Evolutionary conservation across 2,329 filamentous ascomycete species (phyloP), one percentile per base, ranked within the genome.

Genomic region (Penicillium frequentans): DNA sequence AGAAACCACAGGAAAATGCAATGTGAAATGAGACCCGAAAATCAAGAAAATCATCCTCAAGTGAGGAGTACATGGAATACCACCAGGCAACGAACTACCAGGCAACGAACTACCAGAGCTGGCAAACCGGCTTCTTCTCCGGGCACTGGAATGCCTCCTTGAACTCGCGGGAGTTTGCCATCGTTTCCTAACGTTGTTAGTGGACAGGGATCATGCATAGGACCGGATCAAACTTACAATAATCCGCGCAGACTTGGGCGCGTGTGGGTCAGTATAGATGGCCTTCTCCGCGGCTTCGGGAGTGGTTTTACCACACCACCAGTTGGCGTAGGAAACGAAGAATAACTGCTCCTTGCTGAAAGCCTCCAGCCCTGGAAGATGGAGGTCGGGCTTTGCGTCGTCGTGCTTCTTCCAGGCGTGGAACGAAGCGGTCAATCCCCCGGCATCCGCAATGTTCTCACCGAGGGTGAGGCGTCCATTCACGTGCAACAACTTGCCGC

Each of bases 391-490:
- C n/a, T 77, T 79, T 37, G 80, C 73, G 2, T 76, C 71, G 31
- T 84, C 81, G 11, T 81, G 80, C 60, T 81, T 82, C 68, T 86
- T 82, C 87, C 88, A 91, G 0, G 87, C 86, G 24, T 81, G 77
- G 67, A 84, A 90, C 0, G 86, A 79, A 0, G 86, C 84, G 8
- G 81, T 79, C 0, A 90, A 68, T 14, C 88, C 88, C 16, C 87
- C 87, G 1, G 87, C 85, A 69, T 90, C 88, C 1, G 87, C 87
- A 66, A 90, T 87, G 67, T 90, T 90, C 74, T 90, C 88, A 21
- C 84, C 85, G 2, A 90, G 74, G 0, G 87, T 90, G 14, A 85
- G 75, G 24, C 76, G 76, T 10, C 87, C 88, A 57, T 88, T 86
- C 54, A 90, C 82, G 58, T 86, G 82, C 0, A 88, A 75, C 4